phyloP scores from a whole-genome alignment of 1,139 yeast genomes.

The Suhomyces panamericanus region DNA sequence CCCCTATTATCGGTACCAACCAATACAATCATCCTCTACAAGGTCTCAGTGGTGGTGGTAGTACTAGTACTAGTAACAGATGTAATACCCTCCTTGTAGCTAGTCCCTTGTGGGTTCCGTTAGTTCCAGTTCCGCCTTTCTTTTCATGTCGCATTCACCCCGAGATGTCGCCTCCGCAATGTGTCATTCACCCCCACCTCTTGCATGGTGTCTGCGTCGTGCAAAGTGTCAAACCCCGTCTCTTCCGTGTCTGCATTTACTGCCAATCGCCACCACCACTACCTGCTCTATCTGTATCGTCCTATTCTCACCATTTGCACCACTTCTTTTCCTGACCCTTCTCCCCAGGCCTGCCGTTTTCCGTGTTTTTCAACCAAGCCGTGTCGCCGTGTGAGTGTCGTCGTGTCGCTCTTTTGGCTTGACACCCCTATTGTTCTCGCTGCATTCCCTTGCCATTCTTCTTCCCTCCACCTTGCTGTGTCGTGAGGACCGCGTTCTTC shows the following conservation, averaged over 20 bases:
- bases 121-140: no score
- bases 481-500: background rate
- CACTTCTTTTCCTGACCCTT: background rate
- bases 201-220: background rate
- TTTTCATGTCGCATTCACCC: background rate
- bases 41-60: no score
- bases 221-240: background rate
- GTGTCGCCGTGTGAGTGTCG: background rate
- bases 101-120: no score
- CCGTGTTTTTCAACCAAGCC: background rate
- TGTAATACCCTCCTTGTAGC: no score
- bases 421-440: slow-evolving; percentile 4
- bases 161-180: slow-evolving; percentile 1
- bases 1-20: no score
- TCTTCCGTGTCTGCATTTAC: background rate
- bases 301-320: background rate
- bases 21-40: no score
- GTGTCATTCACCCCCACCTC: slow-evolving; percentile 1
- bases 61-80: no score
- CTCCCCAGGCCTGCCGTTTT: background rate
- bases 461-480: background rate
- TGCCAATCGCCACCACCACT: background rate
- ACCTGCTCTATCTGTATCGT: background rate
- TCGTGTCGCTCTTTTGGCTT: background rate
- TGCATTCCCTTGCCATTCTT: no score